phyloP scores from a whole-genome alignment of 345 rosid species.

The Lenwebbia sp. region DNA sequence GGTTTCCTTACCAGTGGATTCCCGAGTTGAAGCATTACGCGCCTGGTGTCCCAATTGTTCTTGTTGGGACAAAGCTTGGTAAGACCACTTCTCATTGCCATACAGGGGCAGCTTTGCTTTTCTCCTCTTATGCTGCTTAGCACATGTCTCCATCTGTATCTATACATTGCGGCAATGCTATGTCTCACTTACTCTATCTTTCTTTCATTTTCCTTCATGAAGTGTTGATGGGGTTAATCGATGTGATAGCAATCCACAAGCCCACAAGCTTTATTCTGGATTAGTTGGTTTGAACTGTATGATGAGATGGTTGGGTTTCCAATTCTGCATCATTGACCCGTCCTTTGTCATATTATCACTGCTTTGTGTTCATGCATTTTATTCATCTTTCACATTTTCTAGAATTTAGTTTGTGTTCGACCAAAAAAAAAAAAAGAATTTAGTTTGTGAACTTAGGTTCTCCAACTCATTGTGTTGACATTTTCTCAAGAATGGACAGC shows the following conservation, averaged over 20 bases:
- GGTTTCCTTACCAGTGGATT: conserved; percentile 65
- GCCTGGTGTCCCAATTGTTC: conserved; percentile 85
- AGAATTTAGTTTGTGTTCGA: no score
- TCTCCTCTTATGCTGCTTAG: neutral
- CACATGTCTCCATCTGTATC: neutral
- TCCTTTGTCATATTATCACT: neutral
- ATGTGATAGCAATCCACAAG: neutral
- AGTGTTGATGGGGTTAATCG: neutral
- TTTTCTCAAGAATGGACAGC: neutral
- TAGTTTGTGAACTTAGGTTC: neutral
- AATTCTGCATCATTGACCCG: neutral
- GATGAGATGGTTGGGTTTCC: neutral
- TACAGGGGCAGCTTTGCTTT: neutral
- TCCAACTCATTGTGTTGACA: neutral
- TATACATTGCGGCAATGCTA: neutral
- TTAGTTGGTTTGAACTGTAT: neutral
- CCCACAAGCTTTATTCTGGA: neutral
- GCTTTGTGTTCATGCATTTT: neutral
- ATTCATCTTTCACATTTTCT: neutral
- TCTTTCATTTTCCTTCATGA: neutral
- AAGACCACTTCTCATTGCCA: conserved; percentile 1
- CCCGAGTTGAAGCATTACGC: conserved; percentile 95
- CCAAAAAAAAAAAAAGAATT: no score
- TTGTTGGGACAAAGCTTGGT: conserved; percentile 98
- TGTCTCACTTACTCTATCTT: neutral